Conservation (phyloP, 1,139 yeast species). For the Diutina mesorugosa region DNA sequence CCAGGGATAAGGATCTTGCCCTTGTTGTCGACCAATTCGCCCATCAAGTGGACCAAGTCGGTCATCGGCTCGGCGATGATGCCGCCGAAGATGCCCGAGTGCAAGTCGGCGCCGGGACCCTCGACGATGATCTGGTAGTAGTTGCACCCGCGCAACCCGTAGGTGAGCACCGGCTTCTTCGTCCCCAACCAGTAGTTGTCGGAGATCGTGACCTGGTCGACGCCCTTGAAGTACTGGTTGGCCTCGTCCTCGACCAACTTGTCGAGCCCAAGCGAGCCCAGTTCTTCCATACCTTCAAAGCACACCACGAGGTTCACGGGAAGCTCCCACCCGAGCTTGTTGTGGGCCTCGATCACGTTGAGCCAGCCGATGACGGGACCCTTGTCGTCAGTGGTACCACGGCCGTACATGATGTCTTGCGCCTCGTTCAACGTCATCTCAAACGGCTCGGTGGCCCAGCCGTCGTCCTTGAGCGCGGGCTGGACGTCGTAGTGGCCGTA, state of each 20-base stretch:
- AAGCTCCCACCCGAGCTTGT: slow-evolving; percentile 67
- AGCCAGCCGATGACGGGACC: slow-evolving; percentile 98
- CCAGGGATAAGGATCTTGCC: slow-evolving; percentile 88
- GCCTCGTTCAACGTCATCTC: slow-evolving; percentile 43
- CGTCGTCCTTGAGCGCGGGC: slow-evolving; percentile 87
- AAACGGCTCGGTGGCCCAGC: slow-evolving; percentile 94
- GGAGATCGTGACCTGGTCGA: slow-evolving; percentile 89
- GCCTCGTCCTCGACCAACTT: slow-evolving; percentile 72
- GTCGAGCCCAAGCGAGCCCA: slow-evolving; percentile 89
- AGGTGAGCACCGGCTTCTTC: slow-evolving; percentile 88
- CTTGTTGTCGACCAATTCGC: slow-evolving; percentile 61
- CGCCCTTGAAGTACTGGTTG: slow-evolving; percentile 63
- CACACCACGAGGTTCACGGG: slow-evolving; percentile 90
- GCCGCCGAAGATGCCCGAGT: slow-evolving; percentile 97
- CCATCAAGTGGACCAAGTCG: slow-evolving; percentile 68
- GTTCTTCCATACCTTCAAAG: slow-evolving; percentile 99
- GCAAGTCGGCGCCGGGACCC: slow-evolving; percentile 97
- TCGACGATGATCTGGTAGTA: slow-evolving; percentile 72
- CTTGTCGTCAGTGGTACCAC: slow-evolving; percentile 96
- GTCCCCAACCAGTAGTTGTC: slow-evolving; percentile 99
- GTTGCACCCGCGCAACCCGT: slow-evolving; percentile 94
- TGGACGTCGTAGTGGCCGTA: slow-evolving; percentile 98
- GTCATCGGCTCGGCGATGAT: slow-evolving; percentile 96
- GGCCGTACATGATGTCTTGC: slow-evolving; percentile 63
- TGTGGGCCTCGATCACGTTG: slow-evolving; percentile 84